Evolutionary conservation across 176 grass and related monocot species (phyloP), one percentile per base, ranked within the genome.

Genomic region (Oryza punctata): DNA sequence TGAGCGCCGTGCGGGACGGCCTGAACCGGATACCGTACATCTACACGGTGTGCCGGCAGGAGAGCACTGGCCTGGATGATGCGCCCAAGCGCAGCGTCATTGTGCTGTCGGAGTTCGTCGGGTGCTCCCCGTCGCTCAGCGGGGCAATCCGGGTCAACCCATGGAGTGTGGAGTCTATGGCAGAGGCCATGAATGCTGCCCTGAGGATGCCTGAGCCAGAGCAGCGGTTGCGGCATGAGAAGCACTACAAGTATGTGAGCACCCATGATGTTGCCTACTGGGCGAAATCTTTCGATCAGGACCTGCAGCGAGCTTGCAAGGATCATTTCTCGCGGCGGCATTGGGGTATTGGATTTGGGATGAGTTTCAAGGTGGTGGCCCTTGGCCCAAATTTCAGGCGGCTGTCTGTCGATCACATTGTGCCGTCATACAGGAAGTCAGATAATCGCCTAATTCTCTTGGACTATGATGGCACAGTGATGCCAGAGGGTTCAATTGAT

Each of bases 231-330:
- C 87, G 96, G n/a, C 96, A 98, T 10, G 93, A 98, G 84, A 98
- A 98, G 80, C 96, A 98, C 67, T 94, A 98, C 82, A 95, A 92
- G 70, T 98, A 98, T 38, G 91, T 98, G 2, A 95, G 91, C 82
- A 87, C 96, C 37, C 96, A 98, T 32, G 93, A 94, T 70, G 96
- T 99, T 26, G 80, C 83, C 57, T 99, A 99, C 78, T 99, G 96
- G 96, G 89, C 93, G 2, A 41, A 54, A 4, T 94, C 91, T 0
- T 99, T 99, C 33, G 93, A 94, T 50, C 91, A 89, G 85, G 93
- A 99, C 76, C 83, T 99, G 67, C 91, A 96, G 80, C 78, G 93
- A 3, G 96, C 96, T 29, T 98, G 96, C 86, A 95, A 88, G 84
- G 96, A 99, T 23, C 91, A 99, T 78, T 94, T 89, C 89, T 89